phyloP scores from a whole-genome alignment of 1,139 yeast species.

The Trichomonascaceae sp. region DNA sequence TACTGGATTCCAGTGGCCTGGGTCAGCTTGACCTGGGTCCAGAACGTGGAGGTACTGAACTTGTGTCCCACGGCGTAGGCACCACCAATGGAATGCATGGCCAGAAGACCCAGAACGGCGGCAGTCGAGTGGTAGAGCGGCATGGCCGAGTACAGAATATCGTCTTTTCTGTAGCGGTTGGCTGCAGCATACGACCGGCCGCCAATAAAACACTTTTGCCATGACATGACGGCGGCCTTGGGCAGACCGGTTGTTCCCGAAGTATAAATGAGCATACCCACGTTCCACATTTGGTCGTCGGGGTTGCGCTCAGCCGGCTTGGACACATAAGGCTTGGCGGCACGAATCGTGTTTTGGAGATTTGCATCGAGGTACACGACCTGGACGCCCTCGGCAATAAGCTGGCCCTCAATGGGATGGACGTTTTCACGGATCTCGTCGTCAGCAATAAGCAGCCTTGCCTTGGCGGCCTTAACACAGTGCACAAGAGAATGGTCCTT shows the following conservation, averaged over 20 bases:
- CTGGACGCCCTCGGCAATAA: slow-evolving; percentile 28
- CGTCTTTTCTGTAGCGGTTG: slow-evolving; percentile 41
- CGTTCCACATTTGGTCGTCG: slow-evolving; percentile 24
- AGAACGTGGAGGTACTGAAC: slow-evolving; percentile 73
- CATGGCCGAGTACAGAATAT: slow-evolving; percentile 80
- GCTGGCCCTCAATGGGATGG: slow-evolving; percentile 36
- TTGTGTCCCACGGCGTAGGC: slow-evolving; percentile 68
- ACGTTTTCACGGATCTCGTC: slow-evolving; percentile 51
- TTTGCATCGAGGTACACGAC: slow-evolving; percentile 41
- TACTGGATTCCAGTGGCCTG: slow-evolving; percentile 77
- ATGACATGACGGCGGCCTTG: slow-evolving; percentile 85
- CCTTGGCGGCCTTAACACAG: slow-evolving; percentile 59
- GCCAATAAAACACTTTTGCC: slow-evolving; percentile 74
- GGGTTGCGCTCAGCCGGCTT: slow-evolving; percentile 23
- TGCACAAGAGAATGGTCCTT: slow-evolving; percentile 66
- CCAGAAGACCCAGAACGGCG: slow-evolving; percentile 71
- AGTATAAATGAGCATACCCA: slow-evolving; percentile 71
- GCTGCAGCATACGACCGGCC: slow-evolving; percentile 57
- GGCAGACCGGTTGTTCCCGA: slow-evolving; percentile 96
- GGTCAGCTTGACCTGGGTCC: slow-evolving; percentile 75
- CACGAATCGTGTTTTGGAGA: slow-evolving; percentile 30
- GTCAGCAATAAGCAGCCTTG: slow-evolving; percentile 59
- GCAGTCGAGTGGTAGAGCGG: slow-evolving; percentile 95
- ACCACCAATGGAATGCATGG: slow-evolving; percentile 51
- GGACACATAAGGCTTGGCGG: slow-evolving; percentile 32